phyloP scores from a whole-genome alignment of 1,139 yeast species.

The Pichia sp. region DNA sequence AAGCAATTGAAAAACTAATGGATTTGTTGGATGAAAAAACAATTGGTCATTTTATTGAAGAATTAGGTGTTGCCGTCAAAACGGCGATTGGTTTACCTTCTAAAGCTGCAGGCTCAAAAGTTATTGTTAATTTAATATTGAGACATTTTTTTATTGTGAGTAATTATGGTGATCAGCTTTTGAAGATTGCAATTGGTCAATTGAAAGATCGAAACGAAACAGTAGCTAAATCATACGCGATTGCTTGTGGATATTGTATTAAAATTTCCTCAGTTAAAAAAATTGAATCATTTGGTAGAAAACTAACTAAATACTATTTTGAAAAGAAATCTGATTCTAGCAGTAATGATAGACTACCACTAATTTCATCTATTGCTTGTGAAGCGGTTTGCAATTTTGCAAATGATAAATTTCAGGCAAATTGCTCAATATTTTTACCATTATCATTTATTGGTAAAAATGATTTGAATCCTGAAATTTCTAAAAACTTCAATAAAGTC shows the following conservation, averaged over 20 bases:
- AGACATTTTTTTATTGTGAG: constrained; percentile 49
- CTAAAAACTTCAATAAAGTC: constrained; percentile 49
- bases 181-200: constrained; percentile 54
- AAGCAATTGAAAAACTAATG: constrained; percentile 68
- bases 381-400: constrained; percentile 68
- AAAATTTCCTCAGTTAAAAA: constrained; percentile 54
- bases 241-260: constrained; percentile 74
- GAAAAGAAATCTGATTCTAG: constrained; percentile 34
- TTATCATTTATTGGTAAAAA: constrained; percentile 73
- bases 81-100: constrained; percentile 86
- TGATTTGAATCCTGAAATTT: constrained; percentile 47
- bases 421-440: constrained; percentile 67
- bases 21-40: constrained; percentile 48
- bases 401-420: constrained; percentile 58
- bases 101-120: constrained; percentile 79
- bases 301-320: constrained; percentile 55
- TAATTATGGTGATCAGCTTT: constrained; percentile 58
- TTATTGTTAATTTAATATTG: constrained; percentile 58
- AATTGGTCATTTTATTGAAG: constrained; percentile 48
- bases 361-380: constrained; percentile 59
- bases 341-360: constrained; percentile 23
- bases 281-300: constrained; percentile 48
- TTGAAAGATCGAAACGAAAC: constrained; percentile 67
- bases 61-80: constrained; percentile 47
- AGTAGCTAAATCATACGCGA: constrained; percentile 69